These are phyloP conservation scores for Nigrograna mackinnonii DNA, from an alignment of 2,329 filamentous ascomycete species.

Conservation along the genomic window DNA sequence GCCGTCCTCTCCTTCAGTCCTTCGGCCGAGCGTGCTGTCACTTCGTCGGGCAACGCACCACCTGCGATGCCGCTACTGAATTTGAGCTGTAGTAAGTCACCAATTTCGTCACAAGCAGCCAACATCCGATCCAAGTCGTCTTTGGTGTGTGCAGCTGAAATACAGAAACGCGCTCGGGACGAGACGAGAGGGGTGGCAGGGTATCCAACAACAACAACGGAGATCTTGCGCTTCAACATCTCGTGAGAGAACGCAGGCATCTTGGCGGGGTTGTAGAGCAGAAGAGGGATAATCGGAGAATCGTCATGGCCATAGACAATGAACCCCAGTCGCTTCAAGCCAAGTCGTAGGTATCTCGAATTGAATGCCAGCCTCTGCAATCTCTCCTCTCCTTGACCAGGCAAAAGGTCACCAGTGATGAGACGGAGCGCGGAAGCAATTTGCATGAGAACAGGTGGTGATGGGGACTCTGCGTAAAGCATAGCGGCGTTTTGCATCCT, in stretches of 20 bases:
- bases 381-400: conserved; percentile 93
- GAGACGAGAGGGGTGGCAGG: conserved; percentile 94
- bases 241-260: conserved; percentile 98
- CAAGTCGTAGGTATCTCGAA: conserved; percentile 95
- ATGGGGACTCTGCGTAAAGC: conserved; percentile 83
- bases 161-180: conserved; percentile 92
- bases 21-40: conserved; percentile 67
- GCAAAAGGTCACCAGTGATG: conserved; percentile 84
- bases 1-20: conserved; percentile 55
- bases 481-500: conserved; percentile 83
- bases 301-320: conserved; percentile 98
- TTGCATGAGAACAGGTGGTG: conserved; percentile 87
- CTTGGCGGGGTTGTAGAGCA: conserved; percentile 98
- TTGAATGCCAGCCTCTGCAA: conserved; percentile 97
- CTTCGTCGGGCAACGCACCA: conserved; percentile 76
- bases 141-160: conserved; percentile 96
- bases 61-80: conserved; percentile 96
- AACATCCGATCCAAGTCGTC: conserved; percentile 93
- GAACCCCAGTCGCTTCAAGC: conserved; percentile 93
- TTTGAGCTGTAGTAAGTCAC: conserved; percentile 90
- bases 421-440: conserved; percentile 85
- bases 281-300: conserved; percentile 91
- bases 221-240: conserved; percentile 97
- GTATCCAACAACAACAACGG: conserved; percentile 95
- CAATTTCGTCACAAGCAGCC: conserved; percentile 87